Base-by-base conservation (phyloP, 2,329 filamentous ascomycete genomes). In the Fusarium mexicanum region DNA sequence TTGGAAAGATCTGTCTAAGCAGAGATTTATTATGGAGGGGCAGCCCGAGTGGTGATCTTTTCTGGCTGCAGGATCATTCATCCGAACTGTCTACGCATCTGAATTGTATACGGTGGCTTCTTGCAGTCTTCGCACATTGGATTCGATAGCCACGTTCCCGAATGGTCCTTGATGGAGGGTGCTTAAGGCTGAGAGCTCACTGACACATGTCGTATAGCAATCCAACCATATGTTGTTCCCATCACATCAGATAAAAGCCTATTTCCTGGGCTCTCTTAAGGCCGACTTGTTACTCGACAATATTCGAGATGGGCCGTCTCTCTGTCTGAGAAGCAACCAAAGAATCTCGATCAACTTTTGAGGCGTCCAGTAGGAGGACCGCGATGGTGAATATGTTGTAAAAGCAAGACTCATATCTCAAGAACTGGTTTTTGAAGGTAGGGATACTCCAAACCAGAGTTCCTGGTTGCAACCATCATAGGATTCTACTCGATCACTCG, bases 391-490 rank as follows among this genome's bases (percentile, higher is more conserved):
- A 24, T 47, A 24, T 65, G 22, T 35, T 60, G 20, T 38, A 35
- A 59, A 60, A 71, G 53, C 37, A 35, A 50, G 31, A 54, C 41
- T 64, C 20, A 54, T 47, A 65, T 54, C 47, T 50, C 37, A 55
- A 26, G n/a, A 55, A 55, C 51, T 44, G 38, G 37, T 20, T 47
- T 70, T 54, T 20, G 1, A 37, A 47, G 33, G 67, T 55, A 66
- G 47, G 67, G 67, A 62, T 70, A 38, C 47, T 64, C 29, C 16
- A 18, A 48, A n/a, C 40, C 51, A n/a, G 37, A 54, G 24, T 40
- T 61, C 20, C 33, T 41, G 67, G 67, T 71, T 70, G 67, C 67
- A 71, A 66, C 60, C 60, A 60, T 44, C 31, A 65, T 65, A 14
- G 13, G n/a, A 40, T 35, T 40, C 11, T 50, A 17, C 26, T 66